Evolutionary conservation across 2,329 filamentous ascomycete genomes (phyloP).

Genomic region (Penicillium nordicum): DNA sequence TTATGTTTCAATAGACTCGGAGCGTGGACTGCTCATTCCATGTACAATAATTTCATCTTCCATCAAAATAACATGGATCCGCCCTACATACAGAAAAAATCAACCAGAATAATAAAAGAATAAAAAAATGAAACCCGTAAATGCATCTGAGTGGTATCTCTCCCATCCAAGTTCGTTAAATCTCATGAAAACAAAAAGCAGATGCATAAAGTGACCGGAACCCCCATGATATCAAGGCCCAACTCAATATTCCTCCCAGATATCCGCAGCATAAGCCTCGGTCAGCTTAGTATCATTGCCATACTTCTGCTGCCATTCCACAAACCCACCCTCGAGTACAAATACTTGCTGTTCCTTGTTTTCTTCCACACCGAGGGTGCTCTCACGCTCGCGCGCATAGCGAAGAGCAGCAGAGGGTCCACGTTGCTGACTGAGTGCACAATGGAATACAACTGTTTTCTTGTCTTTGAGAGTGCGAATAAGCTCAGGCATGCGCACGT

Average conservation of each 20-base stretch:
- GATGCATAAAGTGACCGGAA: neutral
- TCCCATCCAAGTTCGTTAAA: conserved; percentile 2
- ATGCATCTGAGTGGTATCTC: conserved; percentile 14
- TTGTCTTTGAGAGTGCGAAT: conserved; percentile 72
- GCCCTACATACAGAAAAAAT: neutral
- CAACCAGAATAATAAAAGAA: neutral
- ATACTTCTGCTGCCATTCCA: conserved; percentile 79
- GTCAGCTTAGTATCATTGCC: conserved; percentile 77
- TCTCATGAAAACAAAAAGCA: conserved; percentile 7
- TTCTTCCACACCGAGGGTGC: conserved; percentile 44
- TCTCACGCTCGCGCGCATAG: conserved; percentile 65
- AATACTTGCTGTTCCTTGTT: conserved; percentile 65
- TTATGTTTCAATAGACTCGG: neutral
- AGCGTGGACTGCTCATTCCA: neutral
- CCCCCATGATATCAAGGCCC: neutral
- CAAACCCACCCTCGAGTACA: conserved; percentile 80
- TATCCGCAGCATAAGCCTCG: conserved; percentile 76
- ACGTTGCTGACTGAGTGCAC: conserved; percentile 83
- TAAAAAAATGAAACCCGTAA: neutral
- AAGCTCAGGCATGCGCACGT: conserved; percentile 76
- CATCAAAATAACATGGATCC: neutral
- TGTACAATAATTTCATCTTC: conserved; percentile 1
- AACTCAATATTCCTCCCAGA: conserved; percentile 64
- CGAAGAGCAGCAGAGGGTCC: conserved; percentile 79
- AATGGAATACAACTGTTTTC: conserved; percentile 89